These are phyloP conservation scores for Puccinia novopanici DNA, from an alignment of 1,284 basidiomycete species.

Conservation along the genomic window DNA sequence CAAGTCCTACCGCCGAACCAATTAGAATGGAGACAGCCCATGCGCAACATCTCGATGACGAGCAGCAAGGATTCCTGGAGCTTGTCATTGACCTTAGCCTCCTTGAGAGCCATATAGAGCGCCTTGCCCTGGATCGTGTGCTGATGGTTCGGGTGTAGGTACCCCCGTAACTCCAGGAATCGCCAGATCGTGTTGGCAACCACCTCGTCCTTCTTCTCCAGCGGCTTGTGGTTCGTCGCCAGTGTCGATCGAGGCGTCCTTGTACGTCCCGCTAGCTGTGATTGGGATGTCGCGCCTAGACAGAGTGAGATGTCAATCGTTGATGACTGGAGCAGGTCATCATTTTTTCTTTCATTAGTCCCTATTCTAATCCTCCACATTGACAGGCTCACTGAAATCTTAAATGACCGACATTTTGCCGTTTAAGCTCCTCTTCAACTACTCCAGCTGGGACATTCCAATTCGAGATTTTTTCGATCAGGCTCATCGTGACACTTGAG, in stretches of 20 bases:
- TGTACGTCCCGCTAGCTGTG: slow-evolving; percentile 76
- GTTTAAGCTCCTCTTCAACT: slow-evolving; percentile 89
- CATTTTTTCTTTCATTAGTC: slow-evolving; percentile 9
- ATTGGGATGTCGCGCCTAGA: slow-evolving; percentile 80
- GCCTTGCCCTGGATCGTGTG: slow-evolving; percentile 72
- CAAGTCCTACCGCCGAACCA: slow-evolving; percentile 83
- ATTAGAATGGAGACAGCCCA: slow-evolving; percentile 91
- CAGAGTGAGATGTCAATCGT: slow-evolving; percentile 98
- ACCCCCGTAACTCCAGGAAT: slow-evolving; percentile 90
- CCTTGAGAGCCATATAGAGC: slow-evolving; percentile 76
- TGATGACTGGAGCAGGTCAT: slow-evolving; percentile 67
- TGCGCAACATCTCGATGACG: slow-evolving; percentile 86
- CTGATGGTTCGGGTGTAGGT: slow-evolving; percentile 80
- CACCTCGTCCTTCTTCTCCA: slow-evolving; percentile 97
- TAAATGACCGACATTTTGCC: slow-evolving; percentile 80
- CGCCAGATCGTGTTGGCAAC: slow-evolving; percentile 98
- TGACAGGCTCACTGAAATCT: slow-evolving; percentile 36
- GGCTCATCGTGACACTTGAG: slow-evolving; percentile 75
- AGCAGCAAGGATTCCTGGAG: slow-evolving; percentile 95
- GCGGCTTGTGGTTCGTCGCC: slow-evolving; percentile 59
- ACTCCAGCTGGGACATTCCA: slow-evolving; percentile 87
- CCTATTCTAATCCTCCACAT: too few relatives aligned
- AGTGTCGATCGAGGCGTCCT: slow-evolving; percentile 55
- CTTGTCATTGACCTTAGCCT: slow-evolving; percentile 86
- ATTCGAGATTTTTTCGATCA: slow-evolving; percentile 82